Percentiles rank a stretch among this genome's conserved stretches.
These are phyloP conservation scores for Sordaria brevicollis DNA, from an alignment of 495 filamentous ascomycete species.

Conservation along the genomic window DNA sequence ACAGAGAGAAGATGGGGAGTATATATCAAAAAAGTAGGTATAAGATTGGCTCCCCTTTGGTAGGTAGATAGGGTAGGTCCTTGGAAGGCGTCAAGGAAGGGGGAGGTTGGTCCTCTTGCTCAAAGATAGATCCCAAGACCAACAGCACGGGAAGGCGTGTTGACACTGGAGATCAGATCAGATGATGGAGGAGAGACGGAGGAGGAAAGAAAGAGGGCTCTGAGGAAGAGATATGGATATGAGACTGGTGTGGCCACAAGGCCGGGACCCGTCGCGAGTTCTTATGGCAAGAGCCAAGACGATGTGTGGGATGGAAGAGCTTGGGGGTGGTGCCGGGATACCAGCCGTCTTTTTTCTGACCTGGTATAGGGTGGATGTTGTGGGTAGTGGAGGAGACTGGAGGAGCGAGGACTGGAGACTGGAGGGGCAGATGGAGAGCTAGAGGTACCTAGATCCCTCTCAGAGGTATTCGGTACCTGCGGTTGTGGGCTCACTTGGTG, in stretches of 20 bases:
- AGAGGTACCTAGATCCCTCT: neutral
- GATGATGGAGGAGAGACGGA: neutral
- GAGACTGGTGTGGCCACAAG: neutral
- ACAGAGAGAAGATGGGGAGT: neutral
- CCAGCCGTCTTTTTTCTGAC: neutral
- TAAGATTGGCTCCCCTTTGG: constrained; percentile 2
- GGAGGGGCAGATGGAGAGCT: neutral
- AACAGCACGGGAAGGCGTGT: neutral
- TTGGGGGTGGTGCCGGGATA: neutral
- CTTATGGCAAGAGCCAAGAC: neutral
- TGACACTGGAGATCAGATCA: neutral
- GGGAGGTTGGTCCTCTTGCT: neutral
- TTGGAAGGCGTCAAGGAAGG: neutral
- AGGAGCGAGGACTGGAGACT: neutral
- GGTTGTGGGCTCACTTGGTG: neutral
- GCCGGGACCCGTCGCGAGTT: neutral
- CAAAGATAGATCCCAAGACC: neutral
- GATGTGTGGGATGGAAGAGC: neutral
- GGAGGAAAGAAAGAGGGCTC: neutral
- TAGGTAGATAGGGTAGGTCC: neutral
- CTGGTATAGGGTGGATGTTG: neutral
- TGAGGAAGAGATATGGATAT: neutral
- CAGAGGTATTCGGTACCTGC: neutral
- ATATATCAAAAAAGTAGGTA: neutral
- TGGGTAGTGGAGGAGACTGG: neutral